Base-by-base conservation (phyloP, 2,329 filamentous ascomycete genomes). In the Stachybotrys chlorohalonatus region DNA sequence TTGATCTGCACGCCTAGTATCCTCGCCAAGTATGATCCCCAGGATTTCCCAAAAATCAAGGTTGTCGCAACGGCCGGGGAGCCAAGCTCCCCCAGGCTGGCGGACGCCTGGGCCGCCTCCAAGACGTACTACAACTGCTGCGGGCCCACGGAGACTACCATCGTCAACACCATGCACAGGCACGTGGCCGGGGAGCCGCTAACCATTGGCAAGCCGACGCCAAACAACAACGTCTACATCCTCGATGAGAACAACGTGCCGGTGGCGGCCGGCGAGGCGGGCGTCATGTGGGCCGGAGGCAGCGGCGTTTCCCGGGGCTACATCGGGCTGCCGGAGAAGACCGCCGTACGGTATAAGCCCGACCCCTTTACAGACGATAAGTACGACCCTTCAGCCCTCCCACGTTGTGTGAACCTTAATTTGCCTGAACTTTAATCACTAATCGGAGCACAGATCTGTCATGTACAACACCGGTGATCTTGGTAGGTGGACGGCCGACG, bases 391-490 rank as follows among this genome's bases (percentile, higher is more conserved):
- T 42, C 36, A 24, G 24, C 24, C 13, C 36, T 42, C 13, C 36
- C 36, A 42, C 36, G 36, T 42, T 42, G 36, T 13, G 36, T 13
- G 13, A 42, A 42, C 36, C 36, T 42, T 42, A 42, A 42, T 61
- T 11, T 8, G 31, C 47, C 11, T 17, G 7, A 5, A 13, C 6
- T 13, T 15, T 15, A 30, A 4, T 6, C 47, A 49, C 15, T 42
- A 47, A 9, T 42, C 51, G 15, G 17, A 46, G 24, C 4, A 7
- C 9, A 64, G 62, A 1, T 60, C 58, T 8, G 70, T 69, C 58
- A 83, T 84, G 79, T 84, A 82, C 67, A 81, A 81, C 59, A 84
- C 81, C 0, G 81, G 81, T 2, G 81, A 85, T 58, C 70, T 84
- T 7, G 79, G 77, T 30, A 69, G 72, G 16, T 83, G 80, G 80